Evolutionary conservation across 2,329 filamentous ascomycete genomes (phyloP).

Genomic region (Colletotrichum chrysophilum): DNA sequence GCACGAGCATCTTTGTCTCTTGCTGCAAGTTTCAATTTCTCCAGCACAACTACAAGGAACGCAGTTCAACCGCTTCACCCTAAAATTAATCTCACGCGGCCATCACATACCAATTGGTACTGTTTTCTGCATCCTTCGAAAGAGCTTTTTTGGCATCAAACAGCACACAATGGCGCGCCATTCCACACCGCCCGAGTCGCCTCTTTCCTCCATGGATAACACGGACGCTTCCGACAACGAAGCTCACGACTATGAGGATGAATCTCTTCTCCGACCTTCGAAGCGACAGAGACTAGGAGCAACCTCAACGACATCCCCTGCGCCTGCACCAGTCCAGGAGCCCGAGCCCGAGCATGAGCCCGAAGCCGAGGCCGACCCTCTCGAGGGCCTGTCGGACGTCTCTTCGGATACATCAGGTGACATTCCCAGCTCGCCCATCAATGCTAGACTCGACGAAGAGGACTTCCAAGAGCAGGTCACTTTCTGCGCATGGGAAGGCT

Average conservation of each 20-base stretch:
- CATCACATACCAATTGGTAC: neutral
- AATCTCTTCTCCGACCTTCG: constrained; percentile 32
- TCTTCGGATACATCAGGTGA: constrained; percentile 92
- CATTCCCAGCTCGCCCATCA: constrained; percentile 73
- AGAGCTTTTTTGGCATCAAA: neutral
- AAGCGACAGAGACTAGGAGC: constrained; percentile 41
- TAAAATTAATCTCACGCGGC: neutral
- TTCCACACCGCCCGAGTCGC: constrained; percentile 18
- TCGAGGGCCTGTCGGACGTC: constrained; percentile 71
- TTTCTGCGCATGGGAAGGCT: constrained; percentile 79
- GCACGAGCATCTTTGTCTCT: neutral
- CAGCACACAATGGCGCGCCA: constrained; percentile 11
- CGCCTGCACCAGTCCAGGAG: constrained; percentile 46
- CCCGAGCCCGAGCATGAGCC: constrained; percentile 19
- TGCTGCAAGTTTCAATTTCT: neutral
- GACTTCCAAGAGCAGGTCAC: constrained; percentile 81
- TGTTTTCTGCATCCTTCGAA: constrained; percentile 1
- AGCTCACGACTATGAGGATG: constrained; percentile 28
- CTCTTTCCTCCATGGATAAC: constrained; percentile 21
- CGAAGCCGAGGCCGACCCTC: constrained; percentile 52
- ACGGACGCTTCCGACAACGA: constrained; percentile 23
- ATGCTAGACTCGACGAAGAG: constrained; percentile 74
- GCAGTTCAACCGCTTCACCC: neutral
- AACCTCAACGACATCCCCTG: constrained; percentile 48
- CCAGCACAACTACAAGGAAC: neutral